Conservation (phyloP, 192 early-diverging fungal genomes). For the Kappamyces sp. region DNA sequence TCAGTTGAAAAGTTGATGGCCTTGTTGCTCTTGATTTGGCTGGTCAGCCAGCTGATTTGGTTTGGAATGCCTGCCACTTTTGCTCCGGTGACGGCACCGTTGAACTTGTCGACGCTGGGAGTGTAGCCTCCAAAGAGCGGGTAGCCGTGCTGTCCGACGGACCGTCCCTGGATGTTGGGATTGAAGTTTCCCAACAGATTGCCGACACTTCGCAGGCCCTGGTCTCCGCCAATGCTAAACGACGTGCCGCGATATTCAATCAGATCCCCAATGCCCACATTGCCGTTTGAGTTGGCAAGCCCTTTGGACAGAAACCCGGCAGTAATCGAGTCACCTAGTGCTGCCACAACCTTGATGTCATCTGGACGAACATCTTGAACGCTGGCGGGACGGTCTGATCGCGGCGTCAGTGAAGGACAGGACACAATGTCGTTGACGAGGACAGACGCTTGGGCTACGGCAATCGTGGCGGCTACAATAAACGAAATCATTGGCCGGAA, state of each 20-base stretch:
- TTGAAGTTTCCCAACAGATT: constrained; percentile 42
- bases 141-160: constrained; percentile 41
- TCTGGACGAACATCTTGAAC: constrained; percentile 50
- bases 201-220: constrained; percentile 33
- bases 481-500: no score
- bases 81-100: constrained; percentile 54
- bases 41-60: constrained; percentile 42
- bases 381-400: constrained; percentile 21
- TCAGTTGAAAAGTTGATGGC: constrained; percentile 30
- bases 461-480: no score
- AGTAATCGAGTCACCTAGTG: constrained; percentile 56
- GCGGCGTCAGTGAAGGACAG: constrained; percentile 44
- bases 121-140: no score
- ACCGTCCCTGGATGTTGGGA: constrained; percentile 28
- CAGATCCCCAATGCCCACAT: constrained; percentile 19
- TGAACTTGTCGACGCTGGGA: constrained; percentile 30
- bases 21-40: constrained; percentile 21
- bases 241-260: constrained; percentile 45
- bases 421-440: no score
- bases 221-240: constrained; percentile 49
- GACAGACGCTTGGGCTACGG: no score
- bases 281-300: constrained; percentile 12
- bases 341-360: constrained; percentile 49
- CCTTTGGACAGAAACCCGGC: constrained; percentile 48
- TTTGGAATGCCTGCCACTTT: constrained; percentile 34